Base-by-base conservation (phyloP, 805 yeast genomes). In the Metschnikowia corniflorae region DNA sequence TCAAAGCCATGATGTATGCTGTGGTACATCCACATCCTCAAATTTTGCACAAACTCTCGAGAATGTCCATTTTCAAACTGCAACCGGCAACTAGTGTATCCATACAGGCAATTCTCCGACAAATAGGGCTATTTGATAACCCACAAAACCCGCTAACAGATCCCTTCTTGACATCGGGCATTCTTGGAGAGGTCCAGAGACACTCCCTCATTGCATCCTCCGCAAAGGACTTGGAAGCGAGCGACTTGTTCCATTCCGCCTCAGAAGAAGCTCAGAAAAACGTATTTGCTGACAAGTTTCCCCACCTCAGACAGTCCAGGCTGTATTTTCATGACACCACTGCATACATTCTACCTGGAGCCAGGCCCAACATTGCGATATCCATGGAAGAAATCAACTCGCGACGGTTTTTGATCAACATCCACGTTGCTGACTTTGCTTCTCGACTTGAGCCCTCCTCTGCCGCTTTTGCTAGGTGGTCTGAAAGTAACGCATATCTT, bases 361-460 rank as follows among this genome's bases (percentile, higher is more conserved):
- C 17, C 17, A 31, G 16, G 5, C 23, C 35, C 8, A 33, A 29
- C 30, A 9, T 44, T 16, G 73, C 61, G 1, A 42, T 70, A 1
- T 71, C 76, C 1, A 35, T 69, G 21, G 65, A 58, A 29, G 58
- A 60, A 33, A 41, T 60, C 30, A 66, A 62, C 43, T 44, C 66
- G 8, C 46, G 72, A 26, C 62, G 61, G 35, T 59, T 61, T 38
- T 30, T 43, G 5, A 33, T 71, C 8, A 61, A 65, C 35, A 37
- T 71, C 6, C 76, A 71, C 45, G 44, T 71, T 7, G 71, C 73
- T 3, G 76, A 71, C 45, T 35, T 67, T 4, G 61, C 61, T 7
- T 50, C 70, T 1, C 58, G 49, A 31, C 23, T 69, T 4, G 15
- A 56, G 2, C 74, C 74, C 8, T 30, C 50, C 12, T 37, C 44